Base-by-base conservation (phyloP, 768 basidiomycete species). In the Boletellus ananiceps region DNA sequence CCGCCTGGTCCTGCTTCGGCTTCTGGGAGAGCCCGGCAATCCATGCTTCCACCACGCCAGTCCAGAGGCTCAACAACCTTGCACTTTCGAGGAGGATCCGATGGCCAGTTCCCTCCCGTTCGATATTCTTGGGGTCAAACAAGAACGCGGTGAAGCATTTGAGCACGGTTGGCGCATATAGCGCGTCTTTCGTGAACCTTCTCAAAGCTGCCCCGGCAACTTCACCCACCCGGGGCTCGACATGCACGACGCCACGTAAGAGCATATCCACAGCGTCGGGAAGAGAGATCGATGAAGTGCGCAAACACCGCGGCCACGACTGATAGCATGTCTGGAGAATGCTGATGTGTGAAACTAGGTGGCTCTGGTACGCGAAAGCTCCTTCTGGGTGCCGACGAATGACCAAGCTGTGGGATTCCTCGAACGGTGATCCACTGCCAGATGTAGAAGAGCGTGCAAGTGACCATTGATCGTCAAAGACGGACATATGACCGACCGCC, bases 401-500 rank as follows among this genome's bases (percentile, higher is more conserved):
- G 42, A 85, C 67, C 43, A 76, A 78, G 57, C 80, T 85, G 56
- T 83, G 81, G 2, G 81, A 72, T 59, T 93, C 88, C 56, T 92
- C 83, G 61, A 83, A 80, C 0, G 79, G 64, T 2, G 76, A 74
- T 54, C 75, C 78, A 4, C 40, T 64, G 8, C 57, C 46, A 16
- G 58, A 49, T 2, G 49, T 39, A 34, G 62, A 58, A 42, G 83
- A 67, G 40, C 83, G 80, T 16, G 79, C 73, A 44, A 78, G 72
- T 0, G 81, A 77, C 84, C 86, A 91, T 57, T 90, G 86, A 8
- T 93, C 87, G 50, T 96, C 93, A 48, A 92, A 84, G 27, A 94
- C 73, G 14, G 84, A 83, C 83, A 94, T 88, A 33, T 74, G 69
- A 2, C 87, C 88, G 7, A 90, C 80, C 4, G 76, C 64, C 47